These are phyloP conservation scores for Vigna unguiculata DNA, from an alignment of 306 rosid genomes.

Conservation along the genomic window DNA sequence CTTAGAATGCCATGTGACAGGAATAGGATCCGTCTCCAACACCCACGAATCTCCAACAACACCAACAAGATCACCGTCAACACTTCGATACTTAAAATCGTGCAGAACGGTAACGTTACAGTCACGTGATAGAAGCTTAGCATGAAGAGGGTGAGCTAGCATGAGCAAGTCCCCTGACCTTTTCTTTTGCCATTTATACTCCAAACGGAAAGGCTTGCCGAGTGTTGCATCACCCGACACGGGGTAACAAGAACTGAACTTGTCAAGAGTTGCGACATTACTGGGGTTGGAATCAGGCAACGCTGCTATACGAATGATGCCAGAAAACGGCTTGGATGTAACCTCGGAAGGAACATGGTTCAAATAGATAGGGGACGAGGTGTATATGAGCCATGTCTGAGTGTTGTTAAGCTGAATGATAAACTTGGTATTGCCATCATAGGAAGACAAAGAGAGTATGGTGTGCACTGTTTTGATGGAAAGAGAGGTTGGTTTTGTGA, in stretches of 20 bases:
- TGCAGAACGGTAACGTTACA: conserved; percentile 56
- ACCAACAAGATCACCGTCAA: conserved; percentile 94
- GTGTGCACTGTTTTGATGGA: conserved; percentile 44
- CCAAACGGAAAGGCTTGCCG: conserved; percentile 47
- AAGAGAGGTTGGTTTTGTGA: conserved; percentile 42
- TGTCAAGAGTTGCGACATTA: conserved; percentile 55
- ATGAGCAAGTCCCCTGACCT: conserved; percentile 33
- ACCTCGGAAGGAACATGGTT: conserved; percentile 41
- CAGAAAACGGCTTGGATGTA: conserved; percentile 58
- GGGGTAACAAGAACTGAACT: conserved; percentile 69
- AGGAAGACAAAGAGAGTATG: conserved; percentile 53
- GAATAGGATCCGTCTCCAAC: conserved; percentile 60
- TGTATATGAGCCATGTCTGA: conserved; percentile 77
- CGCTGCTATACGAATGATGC: conserved; percentile 62
- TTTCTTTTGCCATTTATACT: conserved; percentile 37
- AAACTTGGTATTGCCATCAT: conserved; percentile 53
- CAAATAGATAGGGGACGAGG: conserved; percentile 62
- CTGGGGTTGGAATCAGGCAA: conserved; percentile 53
- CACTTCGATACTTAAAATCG: conserved; percentile 73
- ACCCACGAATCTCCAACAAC: conserved; percentile 85
- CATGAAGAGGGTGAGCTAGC: conserved; percentile 45
- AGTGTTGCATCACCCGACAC: conserved; percentile 67
- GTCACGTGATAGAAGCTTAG: conserved; percentile 17
- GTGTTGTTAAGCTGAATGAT: conserved; percentile 62
- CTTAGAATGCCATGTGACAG: conserved; percentile 81